Conservation (phyloP, 495 filamentous ascomycete genomes). For the Hyaloscypha variabilis region DNA sequence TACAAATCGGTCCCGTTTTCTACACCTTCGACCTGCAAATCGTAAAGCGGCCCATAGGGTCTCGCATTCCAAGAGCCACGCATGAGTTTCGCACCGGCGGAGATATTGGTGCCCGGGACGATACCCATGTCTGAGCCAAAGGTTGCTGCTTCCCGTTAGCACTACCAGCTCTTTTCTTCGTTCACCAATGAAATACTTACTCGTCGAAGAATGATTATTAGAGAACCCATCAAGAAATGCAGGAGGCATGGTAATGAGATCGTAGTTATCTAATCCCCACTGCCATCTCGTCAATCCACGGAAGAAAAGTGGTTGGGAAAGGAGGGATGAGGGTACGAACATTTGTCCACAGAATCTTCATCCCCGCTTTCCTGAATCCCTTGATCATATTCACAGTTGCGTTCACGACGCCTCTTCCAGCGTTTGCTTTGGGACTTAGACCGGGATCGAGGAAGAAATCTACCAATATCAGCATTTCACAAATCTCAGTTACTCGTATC, state of each 20-base stretch:
- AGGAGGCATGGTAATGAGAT: conserved; percentile 40
- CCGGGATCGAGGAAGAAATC: conserved; percentile 19
- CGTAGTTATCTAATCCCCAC: conserved; percentile 39
- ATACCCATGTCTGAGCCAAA: conserved; percentile 39
- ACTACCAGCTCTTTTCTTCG: not conserved
- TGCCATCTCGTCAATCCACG: not conserved
- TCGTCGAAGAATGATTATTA: conserved; percentile 18
- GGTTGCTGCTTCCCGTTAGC: conserved; percentile 11
- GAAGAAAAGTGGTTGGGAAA: not conserved
- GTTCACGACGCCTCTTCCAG: conserved; percentile 9
- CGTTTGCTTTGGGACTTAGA: conserved; percentile 9
- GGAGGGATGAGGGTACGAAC: not conserved
- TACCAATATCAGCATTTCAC: not conserved
- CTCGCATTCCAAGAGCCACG: conserved; percentile 40
- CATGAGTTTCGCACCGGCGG: conserved; percentile 35
- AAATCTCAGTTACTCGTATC: too few relatives aligned
- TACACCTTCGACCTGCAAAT: conserved; percentile 17
- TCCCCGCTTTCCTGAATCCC: conserved; percentile 8
- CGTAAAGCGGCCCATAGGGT: conserved; percentile 22
- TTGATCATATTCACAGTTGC: conserved; percentile 21
- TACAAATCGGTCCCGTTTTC: conserved; percentile 11
- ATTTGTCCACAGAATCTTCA: conserved; percentile 21
- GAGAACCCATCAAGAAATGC: conserved; percentile 37
- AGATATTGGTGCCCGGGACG: conserved; percentile 34
- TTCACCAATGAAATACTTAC: not conserved